Evolutionary conservation across 2,329 filamentous ascomycete species (phyloP), one percentile per base, ranked within the genome.

Genomic region (Beauveria sp.): DNA sequence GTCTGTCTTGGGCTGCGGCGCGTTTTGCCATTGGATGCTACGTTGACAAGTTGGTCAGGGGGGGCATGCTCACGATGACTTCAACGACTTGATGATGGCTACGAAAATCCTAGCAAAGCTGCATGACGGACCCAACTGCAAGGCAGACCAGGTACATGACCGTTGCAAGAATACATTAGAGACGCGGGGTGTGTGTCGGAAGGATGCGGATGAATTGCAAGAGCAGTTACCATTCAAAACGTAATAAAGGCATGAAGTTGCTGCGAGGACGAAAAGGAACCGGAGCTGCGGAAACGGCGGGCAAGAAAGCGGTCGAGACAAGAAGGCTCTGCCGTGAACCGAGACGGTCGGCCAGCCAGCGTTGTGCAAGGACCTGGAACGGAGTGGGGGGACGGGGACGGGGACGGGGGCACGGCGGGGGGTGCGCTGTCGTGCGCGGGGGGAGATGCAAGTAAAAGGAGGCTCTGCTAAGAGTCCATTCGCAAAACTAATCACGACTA

Each of bases 251-350:
- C 38, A 43, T 42, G 18, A 14, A 51, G 24, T 8, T 24, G 26
- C 40, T 26, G 40, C 4, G 38, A 54, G 31, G 43, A 61, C 59
- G 59, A 61, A 55, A 61, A 61, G 49, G 51, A 61, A 43, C 51
- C 59, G 59, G 59, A 24, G 26, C 9, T 10, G 18, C 12, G 7
- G 5, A 3, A 56, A 38, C 14, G 34, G 34, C 14, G 34, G 38
- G 14, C 24, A n/a, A 20, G 24, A 26, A 26, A 14, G n/a, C 43
- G 18, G 28, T n/a, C 49, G 46, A 60, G 20, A 40, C 48, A 14
- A 38, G 18, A n/a, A 38, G 38, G 34, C 40, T 42, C 49, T 60
- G 57, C 57, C 57, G 57, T 38, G 49, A 53, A 60, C 58, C 58
- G 58, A 60, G 49, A 60, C 46, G 46, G 48, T 51, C 34, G 18